A percentile compares a stretch with the other conserved stretches of the same genome.
These are phyloP conservation scores for Eryngium alpinum DNA, from an alignment of 140 eudicot genomes.

Conservation along the genomic window DNA sequence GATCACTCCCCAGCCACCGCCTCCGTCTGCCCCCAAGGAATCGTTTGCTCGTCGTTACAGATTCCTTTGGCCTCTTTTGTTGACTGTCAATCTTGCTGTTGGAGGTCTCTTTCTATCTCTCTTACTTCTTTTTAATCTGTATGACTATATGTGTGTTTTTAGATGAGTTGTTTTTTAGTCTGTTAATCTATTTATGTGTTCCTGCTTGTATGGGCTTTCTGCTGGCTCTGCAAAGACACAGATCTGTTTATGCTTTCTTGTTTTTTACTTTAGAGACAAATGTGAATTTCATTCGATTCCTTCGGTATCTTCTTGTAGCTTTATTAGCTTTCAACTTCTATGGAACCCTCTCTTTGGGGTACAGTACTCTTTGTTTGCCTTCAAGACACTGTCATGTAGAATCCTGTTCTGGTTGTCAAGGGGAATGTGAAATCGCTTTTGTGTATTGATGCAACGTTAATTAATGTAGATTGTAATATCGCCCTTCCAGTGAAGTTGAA, in stretches of 20 bases:
- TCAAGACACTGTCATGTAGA: not conserved
- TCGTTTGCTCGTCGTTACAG: constrained; percentile 63
- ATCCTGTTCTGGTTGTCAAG: too few relatives aligned
- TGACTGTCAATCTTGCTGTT: constrained; percentile 62
- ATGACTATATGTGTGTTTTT: not conserved
- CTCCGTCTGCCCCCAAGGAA: constrained; percentile 49
- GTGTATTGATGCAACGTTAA: not conserved
- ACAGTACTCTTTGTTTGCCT: not conserved
- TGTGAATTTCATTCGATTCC: not conserved
- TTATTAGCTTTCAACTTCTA: not conserved
- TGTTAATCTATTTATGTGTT: not conserved
- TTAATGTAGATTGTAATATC: not conserved
- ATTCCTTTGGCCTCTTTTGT: constrained; percentile 72
- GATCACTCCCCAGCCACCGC: constrained; percentile 28
- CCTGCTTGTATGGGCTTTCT: not conserved
- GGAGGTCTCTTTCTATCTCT: constrained; percentile 51
- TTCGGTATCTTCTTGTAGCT: not conserved
- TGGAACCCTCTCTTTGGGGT: not conserved
- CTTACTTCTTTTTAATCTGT: not conserved
- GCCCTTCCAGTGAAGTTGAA: too few relatives aligned
- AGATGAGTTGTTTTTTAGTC: not conserved
- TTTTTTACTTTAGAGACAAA: not conserved
- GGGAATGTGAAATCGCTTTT: too few relatives aligned
- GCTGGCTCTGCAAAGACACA: not conserved
- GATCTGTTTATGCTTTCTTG: not conserved